These are phyloP conservation scores for Seminavis robusta DNA, from an alignment of 108 stramenopile genomes.

Conservation along the genomic window DNA sequence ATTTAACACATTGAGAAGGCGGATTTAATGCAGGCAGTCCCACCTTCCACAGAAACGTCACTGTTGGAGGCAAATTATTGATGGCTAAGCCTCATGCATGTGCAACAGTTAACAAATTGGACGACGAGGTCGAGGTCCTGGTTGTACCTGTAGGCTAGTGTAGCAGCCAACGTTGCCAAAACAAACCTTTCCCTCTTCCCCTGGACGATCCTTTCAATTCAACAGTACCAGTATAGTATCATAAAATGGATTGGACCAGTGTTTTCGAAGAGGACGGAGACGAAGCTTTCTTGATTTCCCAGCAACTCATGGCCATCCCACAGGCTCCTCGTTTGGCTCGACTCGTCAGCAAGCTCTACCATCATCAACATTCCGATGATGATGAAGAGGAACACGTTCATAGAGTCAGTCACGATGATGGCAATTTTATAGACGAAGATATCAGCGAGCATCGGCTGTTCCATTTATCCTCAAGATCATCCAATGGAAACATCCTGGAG, in stretches of 20 bases:
- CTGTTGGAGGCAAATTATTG: too few relatives aligned
- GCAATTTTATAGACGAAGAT: too few relatives aligned
- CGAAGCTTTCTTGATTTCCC: slow-evolving; percentile 12
- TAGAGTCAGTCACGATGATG: background rate
- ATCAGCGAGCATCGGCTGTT: slow-evolving; percentile 9
- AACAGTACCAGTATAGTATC: too few relatives aligned
- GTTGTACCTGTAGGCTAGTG: too few relatives aligned
- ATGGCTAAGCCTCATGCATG: too few relatives aligned
- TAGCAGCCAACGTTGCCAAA: too few relatives aligned
- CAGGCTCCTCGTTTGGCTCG: slow-evolving; percentile 10
- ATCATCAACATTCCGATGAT: background rate
- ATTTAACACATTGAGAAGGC: too few relatives aligned
- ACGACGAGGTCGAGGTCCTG: too few relatives aligned
- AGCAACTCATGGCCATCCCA: background rate
- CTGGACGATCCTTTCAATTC: background rate
- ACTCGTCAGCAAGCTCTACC: slow-evolving; percentile 2
- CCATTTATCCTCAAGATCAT: background rate
- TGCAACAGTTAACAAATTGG: too few relatives aligned
- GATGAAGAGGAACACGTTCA: background rate
- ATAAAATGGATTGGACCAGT: slow-evolving; percentile 26
- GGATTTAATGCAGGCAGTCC: too few relatives aligned
- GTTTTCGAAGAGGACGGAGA: slow-evolving; percentile 9
- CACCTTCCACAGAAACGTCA: too few relatives aligned
- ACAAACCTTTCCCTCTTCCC: too few relatives aligned
- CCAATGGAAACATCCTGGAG: background rate